These are phyloP conservation scores for Liquidambar formosana DNA, from an alignment of 164 flowering plant genomes.

Conservation along the genomic window DNA sequence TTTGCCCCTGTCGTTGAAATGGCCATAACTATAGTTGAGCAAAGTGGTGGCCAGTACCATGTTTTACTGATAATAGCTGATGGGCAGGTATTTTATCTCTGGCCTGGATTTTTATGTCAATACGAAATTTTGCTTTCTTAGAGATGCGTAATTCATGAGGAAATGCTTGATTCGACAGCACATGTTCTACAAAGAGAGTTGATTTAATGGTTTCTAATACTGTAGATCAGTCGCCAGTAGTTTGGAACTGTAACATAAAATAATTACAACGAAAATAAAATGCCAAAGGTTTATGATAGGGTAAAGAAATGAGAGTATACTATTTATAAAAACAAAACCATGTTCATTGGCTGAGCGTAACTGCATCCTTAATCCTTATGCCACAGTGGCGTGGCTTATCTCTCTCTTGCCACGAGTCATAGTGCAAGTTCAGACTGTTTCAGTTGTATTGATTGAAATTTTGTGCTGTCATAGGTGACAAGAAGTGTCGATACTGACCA, in stretches of 20 bases:
- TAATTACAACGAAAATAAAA: background rate
- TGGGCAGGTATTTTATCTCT: conserved; percentile 71
- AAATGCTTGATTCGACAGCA: background rate
- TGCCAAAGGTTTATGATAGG: background rate
- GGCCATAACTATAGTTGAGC: conserved; percentile 83
- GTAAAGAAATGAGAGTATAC: background rate
- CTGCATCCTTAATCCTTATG: conserved; percentile 1
- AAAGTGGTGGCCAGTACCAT: conserved; percentile 94
- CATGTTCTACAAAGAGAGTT: background rate
- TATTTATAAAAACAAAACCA: background rate
- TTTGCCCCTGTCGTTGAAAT: conserved; percentile 92
- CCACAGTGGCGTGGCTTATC: background rate
- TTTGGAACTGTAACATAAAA: background rate
- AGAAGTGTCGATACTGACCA: conserved; percentile 73
- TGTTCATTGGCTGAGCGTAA: too few relatives aligned
- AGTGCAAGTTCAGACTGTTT: background rate
- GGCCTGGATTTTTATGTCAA: background rate
- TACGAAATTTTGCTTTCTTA: background rate
- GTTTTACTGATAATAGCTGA: conserved; percentile 93
- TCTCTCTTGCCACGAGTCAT: background rate
- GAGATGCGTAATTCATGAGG: background rate
- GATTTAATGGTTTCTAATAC: background rate
- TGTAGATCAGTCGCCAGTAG: background rate
- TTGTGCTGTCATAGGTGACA: conserved; percentile 54
- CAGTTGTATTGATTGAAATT: background rate